Evolutionary conservation across 352 stramenopile genomes (phyloP), one percentile per base, ranked within the genome.

Genomic region (Phytophthora melonis): DNA sequence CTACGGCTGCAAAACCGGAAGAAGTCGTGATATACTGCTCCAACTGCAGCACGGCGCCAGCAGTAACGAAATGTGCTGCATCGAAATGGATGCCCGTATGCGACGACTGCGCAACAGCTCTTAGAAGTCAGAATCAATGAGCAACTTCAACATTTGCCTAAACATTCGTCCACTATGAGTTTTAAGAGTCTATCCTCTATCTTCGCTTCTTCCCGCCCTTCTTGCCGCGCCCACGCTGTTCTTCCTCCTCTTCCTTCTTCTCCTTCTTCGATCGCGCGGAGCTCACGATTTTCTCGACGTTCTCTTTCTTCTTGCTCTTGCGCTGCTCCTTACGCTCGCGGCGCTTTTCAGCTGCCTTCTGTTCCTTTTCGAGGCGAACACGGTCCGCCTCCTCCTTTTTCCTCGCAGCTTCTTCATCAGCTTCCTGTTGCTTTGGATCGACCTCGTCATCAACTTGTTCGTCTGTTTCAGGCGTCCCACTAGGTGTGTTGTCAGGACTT

Each of bases 81-180:
- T 94, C 89, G 23, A 96, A 96, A 68, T 94, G 87, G 89, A 94
- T 96, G 89, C 89, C 87, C 19, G 87, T 96, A 30, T 96, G 89
- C 70, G 64, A 67, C 5, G 74, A 75, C 6, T 96, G 89, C 43
- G 87, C 82, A 19, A 70, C 61, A 25, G 52, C 66, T 8, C 68
- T 95, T 21, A 92, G 59, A 64, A 84, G 69, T 60, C 73, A 78
- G 43, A 84, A 71, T 63, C 68, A 78, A 50, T 71, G 61, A 55
- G 65, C 36, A 78, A 11, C 49, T 18, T 39, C 21, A 27, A 61
- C 32, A 27, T 16, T 32, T 49, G 47, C 41, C 23, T 52, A 53
- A 34, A 9, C 19, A 25, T 21, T 23, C 45, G 39, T 14, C 39
- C 39, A 45, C 13, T 9, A 45, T 36, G 11, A 13, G n/a, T 36